These are phyloP conservation scores for Phylloporus arenicola DNA, from an alignment of 768 basidiomycete genomes.

Conservation along the genomic window DNA sequence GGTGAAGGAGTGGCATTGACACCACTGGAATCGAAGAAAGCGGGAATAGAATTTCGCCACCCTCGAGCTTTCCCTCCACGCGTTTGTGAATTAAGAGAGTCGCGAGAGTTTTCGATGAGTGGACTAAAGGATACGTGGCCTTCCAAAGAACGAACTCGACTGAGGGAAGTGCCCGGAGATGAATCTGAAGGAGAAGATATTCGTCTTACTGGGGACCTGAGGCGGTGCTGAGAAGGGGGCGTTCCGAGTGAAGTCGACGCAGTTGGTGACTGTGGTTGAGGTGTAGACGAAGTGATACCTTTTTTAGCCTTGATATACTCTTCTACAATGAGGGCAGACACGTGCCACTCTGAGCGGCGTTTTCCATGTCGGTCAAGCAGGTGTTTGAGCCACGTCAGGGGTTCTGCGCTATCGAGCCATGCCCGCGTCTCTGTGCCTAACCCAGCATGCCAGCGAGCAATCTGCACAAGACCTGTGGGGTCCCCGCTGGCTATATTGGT, in stretches of 20 bases:
- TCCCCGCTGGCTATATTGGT: slow-evolving; percentile 29
- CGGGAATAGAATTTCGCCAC: slow-evolving; percentile 28
- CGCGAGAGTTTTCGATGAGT: slow-evolving; percentile 40
- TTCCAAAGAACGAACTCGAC: slow-evolving; percentile 39
- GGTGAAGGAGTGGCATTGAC: slow-evolving; percentile 33
- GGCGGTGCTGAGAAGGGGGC: slow-evolving; percentile 5
- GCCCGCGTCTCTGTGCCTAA: slow-evolving; percentile 44
- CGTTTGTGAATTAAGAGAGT: slow-evolving; percentile 41
- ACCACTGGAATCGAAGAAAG: slow-evolving; percentile 30
- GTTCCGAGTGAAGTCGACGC: slow-evolving; percentile 14
- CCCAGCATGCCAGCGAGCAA: slow-evolving; percentile 56
- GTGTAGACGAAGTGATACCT: slow-evolving; percentile 9
- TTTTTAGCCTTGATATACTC: slow-evolving; percentile 50
- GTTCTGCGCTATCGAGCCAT: slow-evolving; percentile 61
- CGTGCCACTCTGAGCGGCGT: slow-evolving; percentile 50
- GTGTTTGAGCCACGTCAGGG: slow-evolving; percentile 71
- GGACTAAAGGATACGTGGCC: slow-evolving; percentile 58
- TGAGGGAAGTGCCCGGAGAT: slow-evolving; percentile 36
- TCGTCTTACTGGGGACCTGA: slow-evolving; percentile 14
- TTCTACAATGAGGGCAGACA: slow-evolving; percentile 66
- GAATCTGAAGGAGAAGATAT: slow-evolving; percentile 34
- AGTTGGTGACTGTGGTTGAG: slow-evolving; percentile 10
- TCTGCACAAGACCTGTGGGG: slow-evolving; percentile 43
- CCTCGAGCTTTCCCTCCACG: slow-evolving; percentile 30
- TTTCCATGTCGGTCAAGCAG: slow-evolving; percentile 43